Evolutionary conservation across 2,329 filamentous ascomycete species (phyloP).

Genomic region (Pseudogymnoascus sp.): DNA sequence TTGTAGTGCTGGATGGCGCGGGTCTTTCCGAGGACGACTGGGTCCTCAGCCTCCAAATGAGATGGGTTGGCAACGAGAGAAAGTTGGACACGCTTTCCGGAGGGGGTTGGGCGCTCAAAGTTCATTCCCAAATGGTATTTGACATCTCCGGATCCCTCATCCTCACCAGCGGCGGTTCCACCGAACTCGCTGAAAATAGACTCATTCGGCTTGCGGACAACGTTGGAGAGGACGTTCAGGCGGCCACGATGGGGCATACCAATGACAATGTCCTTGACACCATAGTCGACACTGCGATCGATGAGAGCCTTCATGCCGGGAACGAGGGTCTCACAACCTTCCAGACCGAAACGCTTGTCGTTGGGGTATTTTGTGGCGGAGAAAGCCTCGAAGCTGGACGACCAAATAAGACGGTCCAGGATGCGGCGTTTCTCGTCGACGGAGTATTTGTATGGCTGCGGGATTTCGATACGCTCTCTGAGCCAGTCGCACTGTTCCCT

Average conservation of each 20-base stretch:
- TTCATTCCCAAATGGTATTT: slow-evolving; percentile 99
- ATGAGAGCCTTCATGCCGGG: slow-evolving; percentile 99
- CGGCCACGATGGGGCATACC: slow-evolving; percentile 99
- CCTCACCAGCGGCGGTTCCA: slow-evolving; percentile 76
- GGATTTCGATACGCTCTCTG: slow-evolving; percentile 87
- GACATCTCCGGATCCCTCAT: slow-evolving; percentile 96
- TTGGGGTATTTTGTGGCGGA: slow-evolving; percentile 97
- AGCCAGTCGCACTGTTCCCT: slow-evolving; percentile 98
- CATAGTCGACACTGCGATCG: slow-evolving; percentile 95
- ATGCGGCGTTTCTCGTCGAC: slow-evolving; percentile 98
- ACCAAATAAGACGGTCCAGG: slow-evolving; percentile 96
- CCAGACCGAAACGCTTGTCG: slow-evolving; percentile 97
- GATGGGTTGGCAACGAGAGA: slow-evolving; percentile 98
- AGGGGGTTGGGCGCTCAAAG: slow-evolving; percentile 96
- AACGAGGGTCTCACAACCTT: slow-evolving; percentile 93
- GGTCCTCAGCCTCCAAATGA: slow-evolving; percentile 95
- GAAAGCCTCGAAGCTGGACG: slow-evolving; percentile 94
- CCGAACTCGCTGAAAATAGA: slow-evolving; percentile 99
- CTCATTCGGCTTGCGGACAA: slow-evolving; percentile 98
- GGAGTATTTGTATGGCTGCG: slow-evolving; percentile 92
- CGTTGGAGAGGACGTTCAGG: slow-evolving; percentile 95
- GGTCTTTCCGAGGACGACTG: slow-evolving; percentile 94
- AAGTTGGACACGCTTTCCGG: slow-evolving; percentile 97
- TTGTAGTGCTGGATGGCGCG: slow-evolving; percentile 99
- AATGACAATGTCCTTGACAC: slow-evolving; percentile 98